Conservation (phyloP, 768 basidiomycete genomes). For the Lactarius evosmus region DNA sequence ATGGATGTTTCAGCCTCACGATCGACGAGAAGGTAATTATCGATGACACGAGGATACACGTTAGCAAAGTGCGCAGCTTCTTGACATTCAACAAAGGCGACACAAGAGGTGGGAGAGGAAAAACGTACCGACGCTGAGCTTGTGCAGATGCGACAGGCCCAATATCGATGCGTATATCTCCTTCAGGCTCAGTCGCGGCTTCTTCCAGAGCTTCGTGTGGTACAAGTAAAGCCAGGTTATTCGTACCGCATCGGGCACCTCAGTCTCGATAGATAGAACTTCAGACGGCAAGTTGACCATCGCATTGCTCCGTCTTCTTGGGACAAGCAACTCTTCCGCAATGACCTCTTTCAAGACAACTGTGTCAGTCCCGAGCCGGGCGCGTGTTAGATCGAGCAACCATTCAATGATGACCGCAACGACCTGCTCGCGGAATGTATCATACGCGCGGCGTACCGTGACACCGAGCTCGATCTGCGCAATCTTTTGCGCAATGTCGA, state of each 20-base stretch:
- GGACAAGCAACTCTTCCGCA: conserved; percentile 62
- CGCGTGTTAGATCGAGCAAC: conserved; percentile 76
- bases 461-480: conserved; percentile 89
- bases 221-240: conserved; percentile 77
- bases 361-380: conserved; percentile 63
- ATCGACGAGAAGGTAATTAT: conserved; percentile 88
- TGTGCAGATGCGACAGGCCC: conserved; percentile 68
- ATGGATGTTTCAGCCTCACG: conserved; percentile 94
- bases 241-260: conserved; percentile 50
- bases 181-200: conserved; percentile 73
- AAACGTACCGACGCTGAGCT: conserved; percentile 70
- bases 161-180: conserved; percentile 78
- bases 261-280: conserved; percentile 35
- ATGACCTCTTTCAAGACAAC: conserved; percentile 70
- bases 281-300: conserved; percentile 42
- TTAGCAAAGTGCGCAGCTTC: conserved; percentile 79
- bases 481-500: conserved; percentile 77
- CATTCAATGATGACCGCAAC: conserved; percentile 81
- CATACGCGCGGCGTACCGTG: conserved; percentile 80
- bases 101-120: not conserved
- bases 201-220: conserved; percentile 84
- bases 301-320: conserved; percentile 52
- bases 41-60: conserved; percentile 83
- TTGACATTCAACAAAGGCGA: conserved; percentile 17
- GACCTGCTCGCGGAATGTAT: conserved; percentile 86